Base-by-base conservation (phyloP, 73 alveolate species). In the Paramecium bursaria region DNA sequence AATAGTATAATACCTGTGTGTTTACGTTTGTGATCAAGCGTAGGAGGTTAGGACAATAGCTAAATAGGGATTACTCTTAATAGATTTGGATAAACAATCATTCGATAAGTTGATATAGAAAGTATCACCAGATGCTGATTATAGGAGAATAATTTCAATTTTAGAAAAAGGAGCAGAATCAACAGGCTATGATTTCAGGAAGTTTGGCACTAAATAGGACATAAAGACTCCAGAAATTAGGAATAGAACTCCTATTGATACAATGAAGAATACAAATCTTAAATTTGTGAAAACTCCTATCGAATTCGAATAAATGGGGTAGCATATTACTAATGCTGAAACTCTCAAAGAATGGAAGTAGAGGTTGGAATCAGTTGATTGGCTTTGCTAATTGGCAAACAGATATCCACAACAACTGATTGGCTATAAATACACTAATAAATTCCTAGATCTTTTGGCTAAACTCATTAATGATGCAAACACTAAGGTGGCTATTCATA, bases 221-320 rank as follows among this genome's bases (percentile, higher is more conserved):
- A 60, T 31, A 0, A 30, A 27, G 3, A 79, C 55, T 9, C 55
- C 67, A 29, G 50, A 39, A 21, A 22, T 48, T 3, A 21, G 80
- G 25, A 79, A 79, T 42, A 50, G 76, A 31, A 79, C 89, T 4
- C 67, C 75, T 11, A 52, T 35, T 27, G 22, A 10, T 50, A 79
- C 25, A 21, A n/a, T n/a, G n/a, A n/a, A n/a, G n/a, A n/a, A n/a
- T n/a, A n/a, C n/a, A n/a, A n/a, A n/a, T n/a, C n/a, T n/a, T n/a
- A n/a, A n/a, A n/a, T n/a, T n/a, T n/a, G 21, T 25, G 21, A 79
- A 79, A 22, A 25, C 46, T 0, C 55, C 85, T 10, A 30, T 30
- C 6, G 89, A 79, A 30, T 79, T 79, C 46, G 89, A 79, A 51
- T 39, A 54, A 29, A 79, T 79, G 57, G 85, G 85, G 17, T 48